These are phyloP conservation scores for Mycosarcoma mackinlayi DNA, from an alignment of 1,284 basidiomycete genomes.

Conservation along the genomic window DNA sequence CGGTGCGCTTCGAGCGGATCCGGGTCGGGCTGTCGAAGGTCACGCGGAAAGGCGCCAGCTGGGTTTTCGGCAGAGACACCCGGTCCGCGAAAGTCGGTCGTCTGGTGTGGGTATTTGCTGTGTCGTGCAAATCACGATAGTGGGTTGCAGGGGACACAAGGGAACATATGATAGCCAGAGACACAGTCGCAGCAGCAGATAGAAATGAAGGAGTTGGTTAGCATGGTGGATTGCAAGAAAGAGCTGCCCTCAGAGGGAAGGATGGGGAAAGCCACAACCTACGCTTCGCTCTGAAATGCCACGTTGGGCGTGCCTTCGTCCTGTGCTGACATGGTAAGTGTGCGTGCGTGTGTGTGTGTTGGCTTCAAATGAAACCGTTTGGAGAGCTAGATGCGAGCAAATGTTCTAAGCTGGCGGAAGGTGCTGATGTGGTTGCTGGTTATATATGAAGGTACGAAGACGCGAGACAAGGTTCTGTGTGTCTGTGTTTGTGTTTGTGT, in stretches of 20 bases:
- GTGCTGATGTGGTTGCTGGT: no score
- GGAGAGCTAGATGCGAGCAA: no score
- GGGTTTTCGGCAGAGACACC: slow-evolving; percentile 47
- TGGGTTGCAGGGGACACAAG: not conserved
- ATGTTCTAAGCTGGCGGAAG: no score
- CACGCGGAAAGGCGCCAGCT: slow-evolving; percentile 46
- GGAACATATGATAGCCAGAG: not conserved
- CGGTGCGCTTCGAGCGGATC: slow-evolving; percentile 35
- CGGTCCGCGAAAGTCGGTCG: slow-evolving; percentile 39
- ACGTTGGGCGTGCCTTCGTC: slow-evolving; percentile 47
- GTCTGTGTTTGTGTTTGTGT: no score
- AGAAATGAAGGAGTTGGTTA: not conserved
- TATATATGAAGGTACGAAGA: no score
- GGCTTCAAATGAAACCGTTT: no score
- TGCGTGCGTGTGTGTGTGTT: no score
- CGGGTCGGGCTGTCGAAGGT: slow-evolving; percentile 34
- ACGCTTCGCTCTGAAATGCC: slow-evolving; percentile 53
- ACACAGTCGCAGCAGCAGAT: not conserved
- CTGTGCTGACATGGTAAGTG: slow-evolving; percentile 20
- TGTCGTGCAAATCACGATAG: not conserved
- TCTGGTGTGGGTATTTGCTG: slow-evolving; percentile 47
- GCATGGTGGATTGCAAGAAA: not conserved
- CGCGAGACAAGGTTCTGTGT: no score
- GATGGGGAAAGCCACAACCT: slow-evolving; percentile 1
- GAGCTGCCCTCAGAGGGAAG: no score